Conservation (phyloP, 495 filamentous ascomycete species). For the Aspergillus asperescens region DNA sequence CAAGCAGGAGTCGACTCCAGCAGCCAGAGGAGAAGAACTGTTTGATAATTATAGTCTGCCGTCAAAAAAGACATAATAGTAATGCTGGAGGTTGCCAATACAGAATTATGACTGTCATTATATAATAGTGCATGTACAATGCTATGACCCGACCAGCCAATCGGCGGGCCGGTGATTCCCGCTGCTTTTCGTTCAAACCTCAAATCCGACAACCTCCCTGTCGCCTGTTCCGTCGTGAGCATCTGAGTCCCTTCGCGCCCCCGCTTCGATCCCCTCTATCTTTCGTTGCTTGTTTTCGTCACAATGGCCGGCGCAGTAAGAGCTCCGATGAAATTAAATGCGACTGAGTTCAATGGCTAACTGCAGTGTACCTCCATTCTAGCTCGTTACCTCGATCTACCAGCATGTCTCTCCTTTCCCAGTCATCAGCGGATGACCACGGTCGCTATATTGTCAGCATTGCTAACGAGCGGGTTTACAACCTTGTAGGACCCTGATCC, state of each 20-base stretch:
- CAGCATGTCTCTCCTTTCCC: conserved; percentile 59
- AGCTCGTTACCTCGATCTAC: conserved; percentile 65
- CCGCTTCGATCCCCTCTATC: conserved; percentile 14
- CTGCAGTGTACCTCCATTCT: conserved; percentile 21
- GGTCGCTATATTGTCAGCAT: neutral
- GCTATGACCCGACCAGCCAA: conserved; percentile 28
- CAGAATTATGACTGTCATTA: conserved; percentile 1
- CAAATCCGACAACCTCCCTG: conserved; percentile 13
- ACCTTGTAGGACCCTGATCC: conserved; percentile 67
- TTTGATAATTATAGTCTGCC: too few relatives aligned
- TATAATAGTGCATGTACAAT: conserved; percentile 8
- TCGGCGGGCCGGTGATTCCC: conserved; percentile 44
- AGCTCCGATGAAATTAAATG: conserved; percentile 8
- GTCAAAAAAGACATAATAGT: neutral
- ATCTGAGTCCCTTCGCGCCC: conserved; percentile 25
- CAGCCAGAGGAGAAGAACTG: neutral
- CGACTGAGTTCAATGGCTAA: conserved; percentile 30
- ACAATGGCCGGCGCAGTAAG: conserved; percentile 53
- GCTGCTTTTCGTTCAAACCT: conserved; percentile 30
- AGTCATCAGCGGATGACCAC: conserved; percentile 11
- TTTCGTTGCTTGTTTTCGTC: conserved; percentile 20
- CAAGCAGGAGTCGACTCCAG: neutral
- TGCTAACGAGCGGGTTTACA: conserved; percentile 18
- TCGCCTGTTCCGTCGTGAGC: conserved; percentile 17
- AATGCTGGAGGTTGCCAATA: neutral